Percentiles rank a stretch among this genome's conserved stretches.
These are phyloP conservation scores for Lachnellula occidentalis DNA, from an alignment of 2,329 filamentous ascomycete genomes.

Conservation along the genomic window DNA sequence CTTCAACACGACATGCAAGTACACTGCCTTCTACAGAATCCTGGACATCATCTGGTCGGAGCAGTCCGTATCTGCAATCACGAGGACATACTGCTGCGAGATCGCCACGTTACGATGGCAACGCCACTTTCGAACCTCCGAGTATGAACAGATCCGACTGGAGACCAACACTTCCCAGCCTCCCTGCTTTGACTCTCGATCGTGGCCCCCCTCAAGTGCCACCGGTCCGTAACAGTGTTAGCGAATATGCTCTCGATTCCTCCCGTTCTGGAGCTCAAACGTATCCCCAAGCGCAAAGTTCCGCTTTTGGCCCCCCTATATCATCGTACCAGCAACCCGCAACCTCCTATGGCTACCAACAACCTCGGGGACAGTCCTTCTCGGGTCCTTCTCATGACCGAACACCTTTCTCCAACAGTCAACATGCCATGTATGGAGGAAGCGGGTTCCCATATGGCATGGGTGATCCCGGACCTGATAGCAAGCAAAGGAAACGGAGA, in stretches of 20 bases:
- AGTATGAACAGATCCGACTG: constrained; percentile 7
- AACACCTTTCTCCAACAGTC: constrained; percentile 20
- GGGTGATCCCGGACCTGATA: constrained; percentile 14
- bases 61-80: constrained; percentile 11
- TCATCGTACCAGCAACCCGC: constrained; percentile 7
- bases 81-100: constrained; percentile 1
- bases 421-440: constrained; percentile 7
- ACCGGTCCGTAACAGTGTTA: constrained; percentile 2
- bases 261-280: constrained; percentile 12
- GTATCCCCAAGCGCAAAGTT: constrained; percentile 8
- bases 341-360: constrained; percentile 18
- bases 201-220: constrained; percentile 2
- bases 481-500: constrained; percentile 50
- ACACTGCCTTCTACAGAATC: constrained; percentile 7
- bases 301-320: constrained; percentile 9
- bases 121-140: constrained; percentile 7
- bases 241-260: constrained; percentile 17
- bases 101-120: constrained; percentile 2
- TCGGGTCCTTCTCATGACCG: constrained; percentile 19
- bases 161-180: constrained; percentile 18
- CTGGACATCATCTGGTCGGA: constrained; percentile 10
- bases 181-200: constrained; percentile 16
- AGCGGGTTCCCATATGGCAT: constrained; percentile 6
- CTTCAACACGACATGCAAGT: constrained; percentile 5
- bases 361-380: constrained; percentile 19